phyloP scores from a whole-genome alignment of 2,329 filamentous ascomycete species.

The Coniella lustricola region DNA sequence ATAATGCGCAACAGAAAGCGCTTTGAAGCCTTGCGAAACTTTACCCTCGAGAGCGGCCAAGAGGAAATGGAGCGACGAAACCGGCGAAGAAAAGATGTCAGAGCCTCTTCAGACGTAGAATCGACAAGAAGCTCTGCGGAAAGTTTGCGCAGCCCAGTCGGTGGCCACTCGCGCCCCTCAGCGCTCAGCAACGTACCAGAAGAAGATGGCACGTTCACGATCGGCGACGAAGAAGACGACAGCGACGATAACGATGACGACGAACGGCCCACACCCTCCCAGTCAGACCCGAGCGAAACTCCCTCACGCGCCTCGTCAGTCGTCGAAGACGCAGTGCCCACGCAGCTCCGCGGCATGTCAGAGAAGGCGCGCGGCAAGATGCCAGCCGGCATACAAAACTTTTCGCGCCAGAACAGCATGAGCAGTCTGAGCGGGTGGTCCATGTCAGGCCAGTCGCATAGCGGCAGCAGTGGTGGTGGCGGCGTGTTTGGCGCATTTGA shows the following conservation, averaged over 20 bases:
- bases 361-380: slow-evolving; percentile 96
- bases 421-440: slow-evolving; percentile 68
- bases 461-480: too few species aligned
- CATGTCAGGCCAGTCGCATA: slow-evolving; percentile 46
- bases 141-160: slow-evolving; percentile 57
- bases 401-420: slow-evolving; percentile 85
- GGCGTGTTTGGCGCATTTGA: too few species aligned
- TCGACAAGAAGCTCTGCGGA: slow-evolving; percentile 59
- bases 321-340: slow-evolving; percentile 70
- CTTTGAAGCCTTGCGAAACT: slow-evolving; percentile 77
- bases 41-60: slow-evolving; percentile 86
- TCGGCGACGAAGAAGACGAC: slow-evolving; percentile 70
- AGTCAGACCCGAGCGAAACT: slow-evolving; percentile 57
- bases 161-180: slow-evolving; percentile 44
- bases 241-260: too few species aligned
- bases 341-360: slow-evolving; percentile 85
- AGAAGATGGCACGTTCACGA: slow-evolving; percentile 76
- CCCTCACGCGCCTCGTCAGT: slow-evolving; percentile 62
- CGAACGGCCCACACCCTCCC: slow-evolving; percentile 49
- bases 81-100: slow-evolving; percentile 59
- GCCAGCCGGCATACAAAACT: slow-evolving; percentile 73
- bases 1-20: slow-evolving; percentile 73
- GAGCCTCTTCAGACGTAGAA: slow-evolving; percentile 38
- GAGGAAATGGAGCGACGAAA: slow-evolving; percentile 81
- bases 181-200: slow-evolving; percentile 63